phyloP scores from a whole-genome alignment of 345 rosid genomes.

The Eutrema yunnanense region DNA sequence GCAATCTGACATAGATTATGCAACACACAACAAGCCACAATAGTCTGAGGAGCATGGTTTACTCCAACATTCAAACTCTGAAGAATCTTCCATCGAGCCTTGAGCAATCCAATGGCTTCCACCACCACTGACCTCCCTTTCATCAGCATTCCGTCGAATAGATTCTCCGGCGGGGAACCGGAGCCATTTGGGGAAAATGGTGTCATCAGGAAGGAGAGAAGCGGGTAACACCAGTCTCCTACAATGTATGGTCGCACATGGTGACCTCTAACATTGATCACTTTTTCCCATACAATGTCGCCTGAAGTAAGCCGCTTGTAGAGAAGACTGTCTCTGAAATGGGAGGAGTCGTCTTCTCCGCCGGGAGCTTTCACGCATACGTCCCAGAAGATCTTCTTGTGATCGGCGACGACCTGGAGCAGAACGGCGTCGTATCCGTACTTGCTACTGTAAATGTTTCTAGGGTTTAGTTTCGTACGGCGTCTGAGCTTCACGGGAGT shows the following conservation, averaged over 20 bases:
- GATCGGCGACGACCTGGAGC: conserved; percentile 92
- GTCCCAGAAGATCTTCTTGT: conserved; percentile 91
- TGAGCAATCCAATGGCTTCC: conserved; percentile 89
- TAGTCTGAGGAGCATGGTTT: conserved; percentile 91
- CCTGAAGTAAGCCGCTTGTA: conserved; percentile 76
- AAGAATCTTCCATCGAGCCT: conserved; percentile 91
- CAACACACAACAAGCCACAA: conserved; percentile 97
- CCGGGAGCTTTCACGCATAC: conserved; percentile 96
- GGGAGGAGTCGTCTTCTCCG: conserved; percentile 67
- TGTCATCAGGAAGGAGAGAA: conserved; percentile 78
- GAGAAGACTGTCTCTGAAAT: conserved; percentile 84
- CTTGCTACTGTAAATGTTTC: conserved; percentile 43
- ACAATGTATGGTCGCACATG: conserved; percentile 84
- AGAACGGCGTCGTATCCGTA: conserved; percentile 73
- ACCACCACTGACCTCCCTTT: conserved; percentile 91
- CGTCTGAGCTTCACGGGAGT: conserved; percentile 62
- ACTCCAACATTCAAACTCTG: conserved; percentile 92
- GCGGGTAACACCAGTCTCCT: conserved; percentile 97
- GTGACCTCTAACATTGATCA: conserved; percentile 67
- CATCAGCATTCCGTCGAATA: conserved; percentile 97
- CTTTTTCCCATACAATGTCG: conserved; percentile 92
- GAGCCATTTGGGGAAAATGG: conserved; percentile 80
- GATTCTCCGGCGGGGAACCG: conserved; percentile 81
- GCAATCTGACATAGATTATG: conserved; percentile 95
- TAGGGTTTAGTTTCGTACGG: conserved; percentile 32